Evolutionary conservation across 768 basidiomycete genomes (phyloP), one percentile per base, ranked within the genome.

Genomic region (Plicaturopsis crispa): DNA sequence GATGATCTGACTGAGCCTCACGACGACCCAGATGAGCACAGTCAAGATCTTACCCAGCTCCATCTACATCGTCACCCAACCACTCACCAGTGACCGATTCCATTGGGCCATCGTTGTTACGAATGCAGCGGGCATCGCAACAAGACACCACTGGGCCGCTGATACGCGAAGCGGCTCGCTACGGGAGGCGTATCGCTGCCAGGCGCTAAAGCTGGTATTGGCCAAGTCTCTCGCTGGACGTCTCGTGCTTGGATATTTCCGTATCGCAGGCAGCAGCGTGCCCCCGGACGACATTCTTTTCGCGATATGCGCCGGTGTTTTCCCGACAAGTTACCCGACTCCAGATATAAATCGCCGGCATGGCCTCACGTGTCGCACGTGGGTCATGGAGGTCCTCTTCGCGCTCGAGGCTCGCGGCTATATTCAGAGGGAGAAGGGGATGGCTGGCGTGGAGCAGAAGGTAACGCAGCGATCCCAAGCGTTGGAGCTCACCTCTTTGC

Each of bases 171-270:
- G 33, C 30, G 40, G 26, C 14, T 31, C 18, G 17, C 31, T 43
- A 8, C 39, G 42, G 28, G 51, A 52, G 38, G 40, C 40, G 22
- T 52, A 52, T 31, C n/a, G n/a, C n/a, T n/a, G n/a, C n/a, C n/a
- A n/a, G n/a, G 46, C 47, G 2, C 28, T 37, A 13, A 48, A 52
- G 34, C 35, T 12, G 12, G 31, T 49, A 6, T 43, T 49, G 23
- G 42, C 51, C 3, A 46, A 44, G 23, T 44, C 44, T 6, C 42
- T 48, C 14, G 44, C 51, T 6, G 44, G 46, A 28, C 32, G 42
- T 13, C 46, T 49, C n/a, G 38, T 52, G n/a, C 33, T 52, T 16
- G 51, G 51, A 14, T 52, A 52, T 38, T 52, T 49, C 14, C 42
- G 46, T 26, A 42, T 52, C 35, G 18, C 38, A 6, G 39, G 40